Evolutionary conservation across 2,329 filamentous ascomycete species (phyloP).

Genomic region (Fusarium goolgardi): DNA sequence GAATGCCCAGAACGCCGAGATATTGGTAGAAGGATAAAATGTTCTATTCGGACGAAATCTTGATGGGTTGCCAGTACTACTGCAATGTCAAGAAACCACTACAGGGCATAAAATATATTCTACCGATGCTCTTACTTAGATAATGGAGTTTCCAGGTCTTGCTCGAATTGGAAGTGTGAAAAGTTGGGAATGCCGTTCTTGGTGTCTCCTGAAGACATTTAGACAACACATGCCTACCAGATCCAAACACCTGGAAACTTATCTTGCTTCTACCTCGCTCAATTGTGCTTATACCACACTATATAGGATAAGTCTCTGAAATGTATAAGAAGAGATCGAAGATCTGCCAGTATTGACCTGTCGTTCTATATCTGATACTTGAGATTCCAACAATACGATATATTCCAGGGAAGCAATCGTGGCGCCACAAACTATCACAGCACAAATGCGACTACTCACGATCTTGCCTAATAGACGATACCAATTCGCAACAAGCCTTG

Average conservation of each 20-base stretch:
- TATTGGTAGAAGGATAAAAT: background rate
- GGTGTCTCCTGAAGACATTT: background rate
- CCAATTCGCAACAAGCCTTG: background rate
- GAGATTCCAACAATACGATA: background rate
- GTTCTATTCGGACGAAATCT: background rate
- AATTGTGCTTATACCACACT: background rate
- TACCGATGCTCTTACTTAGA: background rate
- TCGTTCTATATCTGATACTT: background rate
- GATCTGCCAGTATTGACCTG: background rate
- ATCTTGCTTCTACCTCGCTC: no score
- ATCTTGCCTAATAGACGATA: background rate
- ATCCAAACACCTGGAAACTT: background rate
- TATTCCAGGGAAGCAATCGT: conserved; percentile 4
- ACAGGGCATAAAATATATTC: background rate
- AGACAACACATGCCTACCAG: background rate
- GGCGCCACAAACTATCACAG: background rate
- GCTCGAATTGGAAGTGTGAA: background rate
- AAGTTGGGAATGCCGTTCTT: background rate
- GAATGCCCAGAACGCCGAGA: background rate
- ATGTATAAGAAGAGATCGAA: background rate
- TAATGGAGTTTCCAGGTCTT: background rate
- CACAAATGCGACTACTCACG: background rate
- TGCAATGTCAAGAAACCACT: background rate
- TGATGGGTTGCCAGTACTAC: background rate
- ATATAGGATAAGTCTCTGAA: background rate